These are phyloP conservation scores for Zoysia pacifica DNA, from an alignment of 176 grass and related monocot species.

Conservation along the genomic window DNA sequence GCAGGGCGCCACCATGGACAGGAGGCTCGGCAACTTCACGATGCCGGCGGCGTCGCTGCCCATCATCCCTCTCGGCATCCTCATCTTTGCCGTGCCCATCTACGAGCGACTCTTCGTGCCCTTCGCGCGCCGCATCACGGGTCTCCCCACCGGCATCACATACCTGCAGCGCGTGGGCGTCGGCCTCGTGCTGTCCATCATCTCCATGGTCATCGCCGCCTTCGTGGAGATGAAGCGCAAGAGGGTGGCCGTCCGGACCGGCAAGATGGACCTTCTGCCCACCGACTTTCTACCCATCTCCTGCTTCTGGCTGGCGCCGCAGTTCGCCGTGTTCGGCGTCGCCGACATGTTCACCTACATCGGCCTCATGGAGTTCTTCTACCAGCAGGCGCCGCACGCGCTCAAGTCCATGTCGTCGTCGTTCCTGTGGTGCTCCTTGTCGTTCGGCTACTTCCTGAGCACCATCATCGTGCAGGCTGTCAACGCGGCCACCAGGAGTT, in stretches of 20 bases:
- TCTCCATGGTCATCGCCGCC: constrained; percentile 72
- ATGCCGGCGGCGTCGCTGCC: constrained; percentile 61
- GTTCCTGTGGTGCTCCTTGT: constrained; percentile 63
- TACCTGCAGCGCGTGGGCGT: constrained; percentile 77
- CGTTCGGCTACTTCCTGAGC: constrained; percentile 72
- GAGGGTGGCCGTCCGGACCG: constrained; percentile 30
- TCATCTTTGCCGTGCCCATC: constrained; percentile 63
- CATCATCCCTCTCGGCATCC: constrained; percentile 68
- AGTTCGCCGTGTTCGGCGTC: constrained; percentile 71
- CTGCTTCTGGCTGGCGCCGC: constrained; percentile 68
- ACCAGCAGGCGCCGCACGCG: constrained; percentile 55
- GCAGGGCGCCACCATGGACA: constrained; percentile 72
- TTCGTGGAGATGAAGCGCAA: constrained; percentile 63
- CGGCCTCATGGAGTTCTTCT: constrained; percentile 88
- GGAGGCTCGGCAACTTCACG: constrained; percentile 13
- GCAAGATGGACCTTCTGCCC: constrained; percentile 27
- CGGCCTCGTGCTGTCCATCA: constrained; percentile 64
- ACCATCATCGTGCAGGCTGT: constrained; percentile 70
- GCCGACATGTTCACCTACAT: constrained; percentile 82
- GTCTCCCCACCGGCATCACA: constrained; percentile 55
- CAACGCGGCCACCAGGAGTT: constrained; percentile 47
- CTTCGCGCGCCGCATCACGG: constrained; percentile 61
- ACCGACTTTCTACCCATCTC: constrained; percentile 25
- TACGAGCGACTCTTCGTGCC: constrained; percentile 76
- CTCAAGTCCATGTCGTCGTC: constrained; percentile 76